Evolutionary conservation across 257 asterid genomes (phyloP).

Genomic region (Catharanthus roseus): DNA sequence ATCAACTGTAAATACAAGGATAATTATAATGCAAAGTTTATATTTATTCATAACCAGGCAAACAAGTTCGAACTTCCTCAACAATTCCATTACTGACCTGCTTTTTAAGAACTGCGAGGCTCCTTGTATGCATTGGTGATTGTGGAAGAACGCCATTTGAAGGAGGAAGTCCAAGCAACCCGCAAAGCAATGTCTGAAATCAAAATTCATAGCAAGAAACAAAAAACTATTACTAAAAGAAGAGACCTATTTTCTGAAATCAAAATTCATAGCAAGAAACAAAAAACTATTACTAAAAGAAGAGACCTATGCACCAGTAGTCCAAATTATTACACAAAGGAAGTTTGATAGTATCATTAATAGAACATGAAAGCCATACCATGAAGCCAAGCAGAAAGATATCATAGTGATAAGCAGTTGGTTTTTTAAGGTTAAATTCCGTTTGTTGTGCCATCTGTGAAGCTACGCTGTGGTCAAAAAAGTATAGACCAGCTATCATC

Average conservation of each 20-base stretch:
- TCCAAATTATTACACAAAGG: neutral
- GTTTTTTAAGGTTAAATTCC: constrained; percentile 85
- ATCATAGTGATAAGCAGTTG: constrained; percentile 82
- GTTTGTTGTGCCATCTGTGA: constrained; percentile 82
- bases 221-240: neutral
- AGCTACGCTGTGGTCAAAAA: constrained; percentile 92
- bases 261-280: neutral
- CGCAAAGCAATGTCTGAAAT: constrained; percentile 79
- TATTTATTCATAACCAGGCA: neutral
- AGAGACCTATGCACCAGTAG: constrained; percentile 1
- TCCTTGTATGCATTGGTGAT: constrained; percentile 96
- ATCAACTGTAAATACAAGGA: constrained; percentile 40
- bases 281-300: no score
- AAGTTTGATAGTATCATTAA: no score
- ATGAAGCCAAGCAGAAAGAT: constrained; percentile 65
- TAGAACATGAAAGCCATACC: constrained; percentile 36
- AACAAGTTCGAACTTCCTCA: neutral
- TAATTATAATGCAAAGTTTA: neutral
- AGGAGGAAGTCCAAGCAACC: constrained; percentile 96
- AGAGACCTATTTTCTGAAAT: neutral
- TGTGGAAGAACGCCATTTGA: constrained; percentile 99
- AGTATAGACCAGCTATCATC: constrained; percentile 86
- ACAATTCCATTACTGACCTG: constrained; percentile 47
- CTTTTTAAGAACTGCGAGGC: constrained; percentile 87
- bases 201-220: constrained; percentile 2